Conservation (phyloP, 805 yeast genomes). For the Saccharomycopsis fermentans region DNA sequence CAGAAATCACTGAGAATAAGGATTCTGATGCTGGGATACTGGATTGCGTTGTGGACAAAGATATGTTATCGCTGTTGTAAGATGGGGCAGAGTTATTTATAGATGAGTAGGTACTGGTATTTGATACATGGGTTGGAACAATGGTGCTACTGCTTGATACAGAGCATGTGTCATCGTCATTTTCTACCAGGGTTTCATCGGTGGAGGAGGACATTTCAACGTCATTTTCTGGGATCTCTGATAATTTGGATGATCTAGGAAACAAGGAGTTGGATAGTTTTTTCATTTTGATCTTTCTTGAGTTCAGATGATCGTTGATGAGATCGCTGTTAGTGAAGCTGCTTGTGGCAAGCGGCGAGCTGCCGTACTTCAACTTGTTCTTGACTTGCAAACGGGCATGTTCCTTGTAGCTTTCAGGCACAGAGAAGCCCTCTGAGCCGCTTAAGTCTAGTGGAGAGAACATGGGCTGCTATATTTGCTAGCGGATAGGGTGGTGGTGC, state of each 20-base stretch:
- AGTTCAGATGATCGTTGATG: background rate
- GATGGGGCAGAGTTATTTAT: background rate
- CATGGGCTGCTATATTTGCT: background rate
- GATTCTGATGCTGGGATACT: slow-evolving; percentile 3
- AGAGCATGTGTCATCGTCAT: background rate
- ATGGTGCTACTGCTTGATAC: background rate
- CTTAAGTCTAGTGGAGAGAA: background rate
- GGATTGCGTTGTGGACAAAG: background rate
- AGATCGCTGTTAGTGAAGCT: slow-evolving; percentile 17
- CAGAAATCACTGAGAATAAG: slow-evolving; percentile 11
- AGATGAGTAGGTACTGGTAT: background rate
- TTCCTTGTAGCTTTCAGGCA: slow-evolving; percentile 25
- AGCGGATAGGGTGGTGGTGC: too few species aligned
- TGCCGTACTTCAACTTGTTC: slow-evolving; percentile 23
- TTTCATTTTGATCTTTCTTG: background rate
- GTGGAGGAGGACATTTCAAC: slow-evolving; percentile 8
- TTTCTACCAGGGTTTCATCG: slow-evolving; percentile 16
- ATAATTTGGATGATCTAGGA: background rate
- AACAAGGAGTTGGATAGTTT: slow-evolving; percentile 1
- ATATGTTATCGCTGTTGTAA: background rate
- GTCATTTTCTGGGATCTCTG: slow-evolving; percentile 1
- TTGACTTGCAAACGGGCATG: slow-evolving; percentile 26
- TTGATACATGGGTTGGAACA: background rate
- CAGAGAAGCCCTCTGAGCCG: slow-evolving; percentile 6
- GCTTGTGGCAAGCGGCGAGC: slow-evolving; percentile 24